Conservation (phyloP, 2,329 filamentous ascomycete species). For the Calycina herbarum region DNA sequence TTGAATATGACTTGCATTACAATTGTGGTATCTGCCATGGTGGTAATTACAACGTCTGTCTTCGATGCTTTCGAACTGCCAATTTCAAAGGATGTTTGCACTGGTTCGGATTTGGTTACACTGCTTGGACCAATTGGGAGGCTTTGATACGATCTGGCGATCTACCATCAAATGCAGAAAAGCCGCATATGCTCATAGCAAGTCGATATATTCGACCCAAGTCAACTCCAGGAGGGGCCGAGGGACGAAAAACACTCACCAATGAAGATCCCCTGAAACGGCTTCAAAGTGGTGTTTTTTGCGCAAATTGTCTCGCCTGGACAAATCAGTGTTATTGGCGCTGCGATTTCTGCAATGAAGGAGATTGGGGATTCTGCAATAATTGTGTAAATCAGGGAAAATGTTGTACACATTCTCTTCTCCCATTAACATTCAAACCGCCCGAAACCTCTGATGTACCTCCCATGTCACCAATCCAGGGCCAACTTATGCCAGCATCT, state of each 20-base stretch:
- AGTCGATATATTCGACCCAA: slow-evolving; percentile 57
- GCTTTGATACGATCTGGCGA: slow-evolving; percentile 42
- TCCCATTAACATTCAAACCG: slow-evolving; percentile 69
- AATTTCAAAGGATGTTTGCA: slow-evolving; percentile 68
- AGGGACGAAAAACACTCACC: slow-evolving; percentile 59
- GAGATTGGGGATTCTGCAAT: slow-evolving; percentile 94
- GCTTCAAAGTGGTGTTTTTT: slow-evolving; percentile 81
- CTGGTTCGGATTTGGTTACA: slow-evolving; percentile 85
- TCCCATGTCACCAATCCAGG: slow-evolving; percentile 41
- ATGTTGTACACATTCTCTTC: slow-evolving; percentile 77
- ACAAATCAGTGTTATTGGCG: slow-evolving; percentile 88
- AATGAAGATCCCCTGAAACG: slow-evolving; percentile 66
- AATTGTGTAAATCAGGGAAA: slow-evolving; percentile 79
- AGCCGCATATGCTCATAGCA: slow-evolving; percentile 58
- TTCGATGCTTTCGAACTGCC: slow-evolving; percentile 74
- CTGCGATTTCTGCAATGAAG: slow-evolving; percentile 83
- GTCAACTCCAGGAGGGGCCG: slow-evolving; percentile 50
- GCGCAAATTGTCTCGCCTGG: slow-evolving; percentile 70
- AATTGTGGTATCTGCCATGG: slow-evolving; percentile 70
- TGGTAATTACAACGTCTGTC: slow-evolving; percentile 77
- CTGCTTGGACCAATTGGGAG: slow-evolving; percentile 68
- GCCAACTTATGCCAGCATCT: slow-evolving; percentile 45
- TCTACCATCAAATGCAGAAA: slow-evolving; percentile 40
- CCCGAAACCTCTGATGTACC: slow-evolving; percentile 39
- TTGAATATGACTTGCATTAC: slow-evolving; percentile 86